Base-by-base conservation (phyloP, 371 early-diverging fungal species). In the Mortierella sp. region DNA sequence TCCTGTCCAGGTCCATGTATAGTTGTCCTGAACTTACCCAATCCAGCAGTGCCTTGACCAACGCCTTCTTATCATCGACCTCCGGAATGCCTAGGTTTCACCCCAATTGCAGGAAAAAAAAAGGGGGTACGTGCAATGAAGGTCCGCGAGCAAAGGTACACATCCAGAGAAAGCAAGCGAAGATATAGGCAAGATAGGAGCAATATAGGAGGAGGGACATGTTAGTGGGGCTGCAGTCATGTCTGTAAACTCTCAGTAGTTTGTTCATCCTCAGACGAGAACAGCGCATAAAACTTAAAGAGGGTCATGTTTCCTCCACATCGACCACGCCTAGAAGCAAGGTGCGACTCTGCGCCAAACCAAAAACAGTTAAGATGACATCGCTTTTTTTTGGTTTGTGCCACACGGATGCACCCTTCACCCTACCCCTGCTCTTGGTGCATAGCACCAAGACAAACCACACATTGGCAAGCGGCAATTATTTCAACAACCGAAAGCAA, bases 1-100 rank as follows among this genome's bases (percentile, higher is more conserved):
- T n/a, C n/a, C n/a, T n/a, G n/a, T n/a, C n/a, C n/a, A n/a, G n/a
- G n/a, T n/a, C n/a, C n/a, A n/a, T n/a, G n/a, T n/a, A 34, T 34
- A 10, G 34, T 34, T 10, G 34, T 34, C 34, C 21, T 48, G 2
- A 19, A 50, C 67, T 74, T 84, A 89, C 89, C 86, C 90, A 91
- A 50, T 86, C 84, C 78, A 89, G 71, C 19, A 92, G 69, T 49
- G 74, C 79, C 61, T 85, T 81, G 41, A 91, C 87, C 54, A 92
- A 78, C 21, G 83, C 78, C 18, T 81, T 61, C 70, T 92, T 92
- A 45, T 82, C 81, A 42, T 90, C 91, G 54, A 90, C 90, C 0
- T 86, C 82, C 26, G 83, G 78, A 39, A 91, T 72, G 1, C 89
- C 91, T 89, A 46, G 38, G 45, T n/a, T 1, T 12, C 28, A 59